Percentiles rank a stretch among this genome's conserved stretches.
Conservation (phyloP, 331 rosid species). For the Quercus tomentella region DNA sequence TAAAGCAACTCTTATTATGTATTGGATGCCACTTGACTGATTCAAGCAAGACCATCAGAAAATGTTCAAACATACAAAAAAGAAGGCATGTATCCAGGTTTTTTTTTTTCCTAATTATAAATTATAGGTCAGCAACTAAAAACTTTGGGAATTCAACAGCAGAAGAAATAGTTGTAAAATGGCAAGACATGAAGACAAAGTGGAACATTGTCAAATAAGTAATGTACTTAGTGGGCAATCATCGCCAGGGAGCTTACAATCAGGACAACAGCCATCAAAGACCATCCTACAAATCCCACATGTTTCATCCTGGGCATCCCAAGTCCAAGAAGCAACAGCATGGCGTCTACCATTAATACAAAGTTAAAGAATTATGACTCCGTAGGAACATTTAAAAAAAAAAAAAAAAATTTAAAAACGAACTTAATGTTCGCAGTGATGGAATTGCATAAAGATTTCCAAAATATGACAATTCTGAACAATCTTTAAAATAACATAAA, state of each 20-base stretch:
- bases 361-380: neutral
- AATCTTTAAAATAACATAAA: too few species aligned
- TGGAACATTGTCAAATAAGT: neutral
- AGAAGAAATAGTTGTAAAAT: neutral
- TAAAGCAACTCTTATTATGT: neutral
- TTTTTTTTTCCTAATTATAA: neutral
- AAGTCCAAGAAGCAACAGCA: slow-evolving; percentile 91
- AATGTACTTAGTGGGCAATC: slow-evolving; percentile 71
- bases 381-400: neutral
- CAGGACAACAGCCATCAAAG: slow-evolving; percentile 94
- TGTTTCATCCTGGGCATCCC: slow-evolving; percentile 92
- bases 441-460: too few species aligned
- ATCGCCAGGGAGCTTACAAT: slow-evolving; percentile 89
- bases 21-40: neutral
- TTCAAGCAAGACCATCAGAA: neutral
- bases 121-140: neutral
- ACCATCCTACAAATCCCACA: slow-evolving; percentile 96
- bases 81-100: neutral
- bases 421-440: too few species aligned
- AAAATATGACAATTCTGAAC: too few species aligned
- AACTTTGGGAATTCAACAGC: neutral
- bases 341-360: slow-evolving; percentile 61
- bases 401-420: too few species aligned
- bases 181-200: neutral
- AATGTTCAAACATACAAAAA: neutral